Evolutionary conservation across 1,284 basidiomycete genomes (phyloP), one percentile per base, ranked within the genome.

Genomic region (Microbotryum violaceum): DNA sequence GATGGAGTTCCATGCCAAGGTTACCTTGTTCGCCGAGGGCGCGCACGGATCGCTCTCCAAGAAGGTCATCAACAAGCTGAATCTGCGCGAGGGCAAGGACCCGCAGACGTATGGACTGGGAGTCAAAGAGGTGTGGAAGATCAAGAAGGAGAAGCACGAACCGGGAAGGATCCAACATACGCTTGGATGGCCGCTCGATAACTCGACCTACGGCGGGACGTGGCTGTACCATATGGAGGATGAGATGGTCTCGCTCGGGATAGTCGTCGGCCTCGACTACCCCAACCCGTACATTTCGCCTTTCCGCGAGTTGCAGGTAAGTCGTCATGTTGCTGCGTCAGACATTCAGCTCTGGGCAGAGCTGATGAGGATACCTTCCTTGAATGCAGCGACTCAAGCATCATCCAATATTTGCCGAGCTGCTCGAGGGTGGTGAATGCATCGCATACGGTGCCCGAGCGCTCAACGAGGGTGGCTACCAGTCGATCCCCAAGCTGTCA

Each of bases 191-290:
- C 94, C 96, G 0, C 77, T 97, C 60, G 84, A 88, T 72, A 83
- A 79, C 52, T 77, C 84, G 61, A 94, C 91, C 0, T 98, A 98
- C 74, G 94, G 93, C 6, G 94, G 94, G 1, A 88, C 88, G 33
- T 98, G 87, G 84, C 81, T 88, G 20, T 99, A 99, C 76, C 94
- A 98, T 75, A 94, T 97, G 90, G 89, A 86, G 63, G 90, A 88
- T 69, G 87, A 89, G 20, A 83, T 97, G 68, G 89, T 98, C 66
- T 89, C 86, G 70, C 77, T 98, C 58, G 96, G 96, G 9, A 77
- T 98, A 47, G 94, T 97, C 58, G 82, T 98, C 57, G 96, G 92
- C 0, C 79, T 97, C 66, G 94, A 99, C 77, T 98, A 97, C 75
- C 79, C 84, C 67, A 98, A 98, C 74, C 96, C 94, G 0, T 96